Base-by-base conservation (phyloP, 192 early-diverging fungal genomes). In the Chytriomyces sp. region DNA sequence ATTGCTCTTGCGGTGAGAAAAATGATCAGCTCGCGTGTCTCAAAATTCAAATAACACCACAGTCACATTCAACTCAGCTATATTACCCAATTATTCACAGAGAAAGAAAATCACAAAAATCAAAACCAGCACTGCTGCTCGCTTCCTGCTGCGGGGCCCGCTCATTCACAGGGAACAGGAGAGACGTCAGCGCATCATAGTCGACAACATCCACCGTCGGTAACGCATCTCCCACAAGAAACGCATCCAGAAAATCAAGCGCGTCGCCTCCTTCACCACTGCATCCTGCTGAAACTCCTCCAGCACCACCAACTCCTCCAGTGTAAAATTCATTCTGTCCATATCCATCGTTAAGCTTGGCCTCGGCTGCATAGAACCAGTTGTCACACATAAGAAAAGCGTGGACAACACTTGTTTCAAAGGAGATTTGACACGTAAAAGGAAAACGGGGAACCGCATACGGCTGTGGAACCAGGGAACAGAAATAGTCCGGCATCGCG, bases 301-400 rank as follows among this genome's bases (percentile, higher is more conserved):
- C 53, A 11, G 1, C 53, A 20, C 0, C 53, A 57, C 13, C 53
- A 57, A 57, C 13, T 18, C 20, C 53, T 57, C 13, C 20, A 11
- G 53, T 20, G 13, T 20, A 20, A 57, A 18, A 57, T 18, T 67
- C 65, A 10, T 10, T 47, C 65, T 45, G 11, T 69, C 68, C 68
- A 49, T 69, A 53, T 69, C 68, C 68, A 69, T 69, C 68, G 35
- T 69, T 69, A 26, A 69, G 50, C 68, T 69, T 69, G 68, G 68
- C 53, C 68, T 46, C 68, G 68, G 68, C 68, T 69, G 67, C 67
- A 68, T 47, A 1, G 67, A 68, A 68, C 67, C 67, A 68, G 63
- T 13, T 64, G 10, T 13, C 26, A 20, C 63, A 64, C 11, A 26
- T 20, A 13, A 26, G 63, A 35, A 1, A 20, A 64, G 18, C 2